A percentile compares a stretch with the other conserved stretches of the same genome.
phyloP scores from a whole-genome alignment of 192 early-diverging fungal genomes.

The Coemansia sp. region DNA sequence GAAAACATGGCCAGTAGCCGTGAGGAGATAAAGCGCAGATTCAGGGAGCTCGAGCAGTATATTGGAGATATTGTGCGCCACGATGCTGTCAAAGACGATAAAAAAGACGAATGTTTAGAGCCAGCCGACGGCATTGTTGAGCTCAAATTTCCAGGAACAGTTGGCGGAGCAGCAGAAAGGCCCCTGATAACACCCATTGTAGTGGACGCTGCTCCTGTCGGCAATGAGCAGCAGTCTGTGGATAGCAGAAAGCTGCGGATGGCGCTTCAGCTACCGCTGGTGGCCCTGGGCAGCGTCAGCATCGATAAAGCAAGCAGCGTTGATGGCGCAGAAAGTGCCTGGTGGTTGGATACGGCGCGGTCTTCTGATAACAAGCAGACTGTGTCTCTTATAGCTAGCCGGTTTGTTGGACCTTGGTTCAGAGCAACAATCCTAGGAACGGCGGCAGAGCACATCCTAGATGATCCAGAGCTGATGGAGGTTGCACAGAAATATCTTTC shows the following conservation, averaged over 20 bases:
- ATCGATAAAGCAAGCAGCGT: not conserved
- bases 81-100: not conserved
- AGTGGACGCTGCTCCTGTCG: not conserved
- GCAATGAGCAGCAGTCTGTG: not conserved
- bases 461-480: not conserved
- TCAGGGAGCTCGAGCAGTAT: not conserved
- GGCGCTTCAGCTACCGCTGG: conserved; percentile 24
- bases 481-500: conserved; percentile 9
- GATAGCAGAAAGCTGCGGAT: not conserved
- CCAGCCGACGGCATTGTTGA: not conserved
- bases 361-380: not conserved
- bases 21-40: not conserved
- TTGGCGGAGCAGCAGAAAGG: not conserved
- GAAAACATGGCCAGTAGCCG: not conserved
- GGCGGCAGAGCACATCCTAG: not conserved
- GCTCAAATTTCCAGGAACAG: not conserved
- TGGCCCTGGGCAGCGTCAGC: conserved; percentile 13
- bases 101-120: not conserved
- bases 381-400: not conserved
- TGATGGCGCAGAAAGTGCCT: conserved; percentile 3
- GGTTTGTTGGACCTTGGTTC: conserved; percentile 39
- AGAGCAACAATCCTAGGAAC: conserved; percentile 19
- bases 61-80: not conserved
- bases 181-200: conserved; percentile 9
- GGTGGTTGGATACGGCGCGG: conserved; percentile 23